Evolutionary conservation across 371 early-diverging fungal genomes (phyloP).

Genomic region (Circinella umbellata): DNA sequence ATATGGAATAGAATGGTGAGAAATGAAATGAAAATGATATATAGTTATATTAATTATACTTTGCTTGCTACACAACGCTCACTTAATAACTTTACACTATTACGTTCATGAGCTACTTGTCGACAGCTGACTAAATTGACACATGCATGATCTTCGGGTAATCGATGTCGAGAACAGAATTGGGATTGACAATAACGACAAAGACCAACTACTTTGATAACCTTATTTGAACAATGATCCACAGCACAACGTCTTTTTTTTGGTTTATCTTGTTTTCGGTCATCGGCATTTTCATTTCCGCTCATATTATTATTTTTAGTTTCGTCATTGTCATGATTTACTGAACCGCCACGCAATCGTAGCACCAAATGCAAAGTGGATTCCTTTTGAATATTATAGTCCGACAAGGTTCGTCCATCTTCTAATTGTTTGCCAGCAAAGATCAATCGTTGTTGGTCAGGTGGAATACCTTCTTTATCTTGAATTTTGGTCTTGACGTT

Average conservation of each 20-base stretch:
- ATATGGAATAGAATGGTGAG: neutral
- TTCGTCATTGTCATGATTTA: neutral
- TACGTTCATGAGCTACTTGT: slow-evolving; percentile 53
- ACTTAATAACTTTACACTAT: slow-evolving; percentile 57
- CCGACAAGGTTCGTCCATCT: slow-evolving; percentile 87
- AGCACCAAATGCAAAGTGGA: slow-evolving; percentile 96
- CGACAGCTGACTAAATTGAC: slow-evolving; percentile 61
- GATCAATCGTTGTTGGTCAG: slow-evolving; percentile 99
- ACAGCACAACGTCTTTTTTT: slow-evolving; percentile 43
- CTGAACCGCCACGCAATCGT: slow-evolving; percentile 86
- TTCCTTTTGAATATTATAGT: slow-evolving; percentile 90
- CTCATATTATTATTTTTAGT: neutral
- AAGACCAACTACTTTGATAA: slow-evolving; percentile 51
- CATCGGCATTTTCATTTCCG: too few species aligned
- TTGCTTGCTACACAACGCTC: slow-evolving; percentile 74
- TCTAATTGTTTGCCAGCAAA: slow-evolving; percentile 99
- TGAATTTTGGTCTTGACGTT: slow-evolving; percentile 95
- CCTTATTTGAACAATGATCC: slow-evolving; percentile 44
- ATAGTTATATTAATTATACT: slow-evolving; percentile 34
- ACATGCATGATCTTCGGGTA: slow-evolving; percentile 77
- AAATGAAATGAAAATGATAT: neutral
- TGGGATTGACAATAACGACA: slow-evolving; percentile 53
- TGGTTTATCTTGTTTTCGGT: neutral
- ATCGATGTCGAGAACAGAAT: slow-evolving; percentile 67
- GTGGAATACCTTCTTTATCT: slow-evolving; percentile 97